A percentile compares a stretch with the other conserved stretches of the same genome.
Conservation (phyloP, 257 asterid species). For the Gentiana dahurica region DNA sequence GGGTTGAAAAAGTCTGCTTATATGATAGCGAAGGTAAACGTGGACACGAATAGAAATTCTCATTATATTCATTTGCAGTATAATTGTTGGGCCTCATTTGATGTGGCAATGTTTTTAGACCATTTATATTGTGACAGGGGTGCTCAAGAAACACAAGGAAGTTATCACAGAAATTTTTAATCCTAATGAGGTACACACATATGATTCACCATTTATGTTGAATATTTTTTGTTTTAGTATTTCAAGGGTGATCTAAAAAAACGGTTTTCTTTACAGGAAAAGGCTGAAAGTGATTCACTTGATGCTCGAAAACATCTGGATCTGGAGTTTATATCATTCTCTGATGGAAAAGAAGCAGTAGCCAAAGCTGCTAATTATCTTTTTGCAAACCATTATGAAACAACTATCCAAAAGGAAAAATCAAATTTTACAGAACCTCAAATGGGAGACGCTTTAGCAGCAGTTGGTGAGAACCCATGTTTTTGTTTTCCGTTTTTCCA, state of each 20-base stretch:
- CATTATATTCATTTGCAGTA: not conserved
- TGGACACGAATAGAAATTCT: not conserved
- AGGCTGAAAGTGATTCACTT: constrained; percentile 18
- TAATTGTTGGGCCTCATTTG: constrained; percentile 6
- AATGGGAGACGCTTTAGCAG: constrained; percentile 56
- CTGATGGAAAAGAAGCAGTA: constrained; percentile 82
- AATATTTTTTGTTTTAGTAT: no score
- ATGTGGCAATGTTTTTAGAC: constrained; percentile 7
- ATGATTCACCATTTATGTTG: no score
- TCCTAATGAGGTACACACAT: constrained; percentile 12
- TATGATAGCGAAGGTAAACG: constrained; percentile 75
- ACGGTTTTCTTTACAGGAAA: constrained; percentile 24
- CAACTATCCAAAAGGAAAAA: constrained; percentile 25
- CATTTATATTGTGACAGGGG: constrained; percentile 40
- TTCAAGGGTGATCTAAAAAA: not conserved
- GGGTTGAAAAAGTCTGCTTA: constrained; percentile 60
- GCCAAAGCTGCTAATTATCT: constrained; percentile 71
- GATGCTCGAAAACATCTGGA: constrained; percentile 30
- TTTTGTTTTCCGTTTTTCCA: constrained; percentile 11
- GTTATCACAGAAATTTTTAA: constrained; percentile 39
- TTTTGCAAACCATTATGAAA: constrained; percentile 38
- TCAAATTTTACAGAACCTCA: constrained; percentile 57
- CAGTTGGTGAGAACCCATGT: constrained; percentile 34
- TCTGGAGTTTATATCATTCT: constrained; percentile 60
- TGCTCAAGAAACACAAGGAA: constrained; percentile 64